Evolutionary conservation across 208 protist species (phyloP).

Genomic region (Acanthamoeba royreba): DNA sequence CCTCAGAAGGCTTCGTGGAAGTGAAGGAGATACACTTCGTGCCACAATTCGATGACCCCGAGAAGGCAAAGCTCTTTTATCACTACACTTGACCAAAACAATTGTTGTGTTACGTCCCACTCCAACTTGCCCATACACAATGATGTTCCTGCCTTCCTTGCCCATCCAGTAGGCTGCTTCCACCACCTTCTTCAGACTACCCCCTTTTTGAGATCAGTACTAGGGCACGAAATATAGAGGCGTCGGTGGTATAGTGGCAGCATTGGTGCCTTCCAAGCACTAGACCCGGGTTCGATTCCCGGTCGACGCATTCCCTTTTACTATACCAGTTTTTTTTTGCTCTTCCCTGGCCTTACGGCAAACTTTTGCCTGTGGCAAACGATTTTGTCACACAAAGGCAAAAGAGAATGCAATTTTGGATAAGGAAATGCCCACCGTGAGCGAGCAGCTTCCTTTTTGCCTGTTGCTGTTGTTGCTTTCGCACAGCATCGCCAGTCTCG

Average conservation of each 20-base stretch:
- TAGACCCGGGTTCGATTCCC: slow-evolving; percentile 47
- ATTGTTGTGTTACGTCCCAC: no score
- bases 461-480: no score
- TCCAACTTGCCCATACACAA: no score
- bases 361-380: neutral
- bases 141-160: no score
- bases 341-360: neutral
- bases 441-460: no score
- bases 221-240: neutral
- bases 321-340: neutral
- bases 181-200: no score
- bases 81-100: no score
- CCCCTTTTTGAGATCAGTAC: no score
- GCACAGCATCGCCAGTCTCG: no score
- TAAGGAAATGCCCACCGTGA: neutral
- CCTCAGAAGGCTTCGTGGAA: neutral
- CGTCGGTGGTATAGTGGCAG: slow-evolving; percentile 43
- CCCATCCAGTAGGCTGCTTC: no score
- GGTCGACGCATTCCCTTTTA: neutral
- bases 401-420: neutral
- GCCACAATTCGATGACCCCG: slow-evolving; percentile 11
- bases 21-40: slow-evolving; percentile 39
- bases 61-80: no score
- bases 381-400: neutral
- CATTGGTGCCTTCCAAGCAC: slow-evolving; percentile 28